Conservation (phyloP, 2,329 filamentous ascomycete genomes). For the Huntiella omanensis region DNA sequence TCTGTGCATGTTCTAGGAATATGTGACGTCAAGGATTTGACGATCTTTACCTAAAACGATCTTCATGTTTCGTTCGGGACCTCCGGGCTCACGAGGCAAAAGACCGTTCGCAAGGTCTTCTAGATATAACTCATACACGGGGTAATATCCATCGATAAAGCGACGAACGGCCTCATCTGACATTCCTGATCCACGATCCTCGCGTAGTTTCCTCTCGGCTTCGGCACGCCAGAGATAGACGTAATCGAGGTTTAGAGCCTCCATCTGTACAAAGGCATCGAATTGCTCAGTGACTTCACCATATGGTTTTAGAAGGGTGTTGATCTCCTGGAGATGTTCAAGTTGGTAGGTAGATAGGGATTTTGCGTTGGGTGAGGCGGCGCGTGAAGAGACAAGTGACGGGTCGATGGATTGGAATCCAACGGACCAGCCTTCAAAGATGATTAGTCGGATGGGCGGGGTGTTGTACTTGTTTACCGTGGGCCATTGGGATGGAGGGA, state of each 20-base stretch:
- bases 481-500: slow-evolving; percentile 42
- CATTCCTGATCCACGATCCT: slow-evolving; percentile 57
- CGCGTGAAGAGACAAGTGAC: slow-evolving; percentile 30
- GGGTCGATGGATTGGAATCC: slow-evolving; percentile 51
- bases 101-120: not conserved
- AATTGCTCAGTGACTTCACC: slow-evolving; percentile 30
- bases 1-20: not conserved
- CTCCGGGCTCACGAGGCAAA: slow-evolving; percentile 15
- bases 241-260: slow-evolving; percentile 52
- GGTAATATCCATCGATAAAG: slow-evolving; percentile 55
- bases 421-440: slow-evolving; percentile 84
- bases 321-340: slow-evolving; percentile 31
- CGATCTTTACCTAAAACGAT: slow-evolving; percentile 42
- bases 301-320: slow-evolving; percentile 28
- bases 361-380: slow-evolving; percentile 28
- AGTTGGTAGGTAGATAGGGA: slow-evolving; percentile 29
- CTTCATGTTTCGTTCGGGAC: slow-evolving; percentile 36
- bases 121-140: slow-evolving; percentile 47
- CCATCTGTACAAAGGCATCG: slow-evolving; percentile 37
- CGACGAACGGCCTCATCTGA: slow-evolving; percentile 56
- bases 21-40: slow-evolving; percentile 31
- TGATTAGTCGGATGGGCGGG: slow-evolving; percentile 39
- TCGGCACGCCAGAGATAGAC: slow-evolving; percentile 74
- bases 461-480: slow-evolving; percentile 32
- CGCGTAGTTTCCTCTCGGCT: slow-evolving; percentile 56